Evolutionary conservation across 768 basidiomycete genomes (phyloP).

Genomic region (Albatrellus ellisii): DNA sequence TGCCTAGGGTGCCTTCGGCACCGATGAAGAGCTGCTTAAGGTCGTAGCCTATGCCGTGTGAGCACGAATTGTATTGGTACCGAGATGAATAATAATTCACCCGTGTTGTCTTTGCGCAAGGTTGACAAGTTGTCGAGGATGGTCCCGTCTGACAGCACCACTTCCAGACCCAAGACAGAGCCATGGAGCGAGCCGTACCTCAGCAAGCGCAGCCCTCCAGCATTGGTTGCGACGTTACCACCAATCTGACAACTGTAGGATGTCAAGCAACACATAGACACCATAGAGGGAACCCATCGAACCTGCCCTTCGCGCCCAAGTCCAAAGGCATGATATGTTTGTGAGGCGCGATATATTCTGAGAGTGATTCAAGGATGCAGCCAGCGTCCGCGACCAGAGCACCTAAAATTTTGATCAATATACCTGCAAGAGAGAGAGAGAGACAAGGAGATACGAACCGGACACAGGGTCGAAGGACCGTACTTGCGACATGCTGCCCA

Average conservation of each 20-base stretch:
- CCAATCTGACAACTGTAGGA: slow-evolving; percentile 83
- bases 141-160: slow-evolving; percentile 89
- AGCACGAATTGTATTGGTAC: neutral
- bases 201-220: slow-evolving; percentile 88
- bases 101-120: slow-evolving; percentile 94
- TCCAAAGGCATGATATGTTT: slow-evolving; percentile 96
- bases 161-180: slow-evolving; percentile 88
- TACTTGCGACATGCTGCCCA: slow-evolving; percentile 70
- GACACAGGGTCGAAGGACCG: slow-evolving; percentile 78
- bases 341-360: slow-evolving; percentile 74
- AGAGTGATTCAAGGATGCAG: slow-evolving; percentile 80
- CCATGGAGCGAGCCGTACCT: slow-evolving; percentile 95
- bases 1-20: slow-evolving; percentile 89
- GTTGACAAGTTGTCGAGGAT: slow-evolving; percentile 83
- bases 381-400: slow-evolving; percentile 90
- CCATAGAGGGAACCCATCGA: slow-evolving; percentile 2
- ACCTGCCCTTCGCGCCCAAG: slow-evolving; percentile 94
- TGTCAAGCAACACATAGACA: neutral
- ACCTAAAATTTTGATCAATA: slow-evolving; percentile 31
- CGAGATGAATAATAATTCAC: slow-evolving; percentile 25
- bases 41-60: slow-evolving; percentile 62
- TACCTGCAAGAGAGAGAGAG: slow-evolving; percentile 2
- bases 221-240: slow-evolving; percentile 94
- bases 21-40: slow-evolving; percentile 98
- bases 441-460: slow-evolving; percentile 29